These are phyloP conservation scores for Harrya chromipes DNA, from an alignment of 768 basidiomycete species.

Conservation along the genomic window DNA sequence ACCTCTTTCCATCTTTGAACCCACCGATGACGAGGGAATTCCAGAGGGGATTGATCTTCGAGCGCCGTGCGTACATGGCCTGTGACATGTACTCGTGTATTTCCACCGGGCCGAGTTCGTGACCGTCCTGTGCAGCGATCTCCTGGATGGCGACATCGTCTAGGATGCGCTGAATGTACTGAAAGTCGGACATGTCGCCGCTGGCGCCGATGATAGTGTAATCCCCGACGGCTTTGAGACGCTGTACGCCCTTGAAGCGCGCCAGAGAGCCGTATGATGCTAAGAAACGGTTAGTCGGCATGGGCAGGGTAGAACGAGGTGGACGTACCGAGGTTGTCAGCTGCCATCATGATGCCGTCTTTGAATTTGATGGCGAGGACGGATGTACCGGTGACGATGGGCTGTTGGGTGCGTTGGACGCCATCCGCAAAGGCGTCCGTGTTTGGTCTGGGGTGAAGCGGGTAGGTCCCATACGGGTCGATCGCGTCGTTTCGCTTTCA, in stretches of 20 bases:
- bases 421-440: slow-evolving; percentile 60
- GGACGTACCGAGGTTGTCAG: slow-evolving; percentile 87
- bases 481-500: slow-evolving; percentile 69
- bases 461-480: slow-evolving; percentile 77
- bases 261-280: slow-evolving; percentile 98
- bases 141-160: slow-evolving; percentile 79
- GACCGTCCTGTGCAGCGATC: slow-evolving; percentile 77
- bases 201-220: slow-evolving; percentile 88
- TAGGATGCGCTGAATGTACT: slow-evolving; percentile 80
- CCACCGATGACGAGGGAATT: slow-evolving; percentile 93
- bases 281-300: slow-evolving; percentile 26
- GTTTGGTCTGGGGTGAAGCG: slow-evolving; percentile 59
- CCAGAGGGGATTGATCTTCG: slow-evolving; percentile 93
- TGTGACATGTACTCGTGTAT: slow-evolving; percentile 91
- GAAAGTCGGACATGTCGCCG: slow-evolving; percentile 98
- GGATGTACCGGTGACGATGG: slow-evolving; percentile 95
- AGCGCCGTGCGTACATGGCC: slow-evolving; percentile 85
- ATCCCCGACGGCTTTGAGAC: slow-evolving; percentile 79
- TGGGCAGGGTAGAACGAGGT: background rate
- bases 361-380: slow-evolving; percentile 94
- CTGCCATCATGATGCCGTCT: slow-evolving; percentile 97
- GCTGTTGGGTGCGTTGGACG: slow-evolving; percentile 85
- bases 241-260: slow-evolving; percentile 90
- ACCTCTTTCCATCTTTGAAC: slow-evolving; percentile 81
- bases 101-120: slow-evolving; percentile 79